Base-by-base conservation (phyloP, 306 rosid species). In the Parietaria judaica region DNA sequence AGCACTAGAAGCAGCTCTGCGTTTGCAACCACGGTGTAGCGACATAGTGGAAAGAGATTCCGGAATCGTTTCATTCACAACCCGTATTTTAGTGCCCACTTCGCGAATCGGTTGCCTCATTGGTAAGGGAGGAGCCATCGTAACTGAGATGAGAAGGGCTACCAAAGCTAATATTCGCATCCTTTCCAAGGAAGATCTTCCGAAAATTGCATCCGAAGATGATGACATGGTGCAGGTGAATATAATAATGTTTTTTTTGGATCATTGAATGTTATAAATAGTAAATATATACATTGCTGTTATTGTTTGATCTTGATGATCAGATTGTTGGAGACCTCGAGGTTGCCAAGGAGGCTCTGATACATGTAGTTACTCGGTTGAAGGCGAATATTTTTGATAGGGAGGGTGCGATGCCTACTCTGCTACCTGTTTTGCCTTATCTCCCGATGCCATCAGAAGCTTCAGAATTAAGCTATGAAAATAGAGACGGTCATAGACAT, bases 141-240 rank as follows among this genome's bases (percentile, higher is more conserved):
- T 94, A 69, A 86, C 88, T 69, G 99, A 94, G 80, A 79, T 86
- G 87, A 88, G 99, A 77, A 86, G 97, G 77, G 76, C 81, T 23
- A 94, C 99, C 35, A 88, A 86, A 66, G 95, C 97, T 68, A 88
- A 86, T 74, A 84, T 94, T 55, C 95, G 99, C 56, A 83, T 94
- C 63, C 81, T 94, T 39, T 76, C 97, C 0, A 88, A 94, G 77
- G 99, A 88, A 51, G 78, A 73, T 66, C 94, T 94, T 78, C 97
- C 99, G 36, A 94, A 86, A 82, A 73, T 94, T 81, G 99, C 99
- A 35, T 70, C 90, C 41, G 97, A 82, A 44, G 99, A 94, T 70
- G 99, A 94, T 63, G 97, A 94, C 70, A 82, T 94, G 99, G 99
- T 94, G 76, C 97, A 86, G 97, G 99, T 94, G 65, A 51, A 63